These are phyloP conservation scores for Zizania latifolia DNA, from an alignment of 176 grass and related monocot species.

Conservation along the genomic window DNA sequence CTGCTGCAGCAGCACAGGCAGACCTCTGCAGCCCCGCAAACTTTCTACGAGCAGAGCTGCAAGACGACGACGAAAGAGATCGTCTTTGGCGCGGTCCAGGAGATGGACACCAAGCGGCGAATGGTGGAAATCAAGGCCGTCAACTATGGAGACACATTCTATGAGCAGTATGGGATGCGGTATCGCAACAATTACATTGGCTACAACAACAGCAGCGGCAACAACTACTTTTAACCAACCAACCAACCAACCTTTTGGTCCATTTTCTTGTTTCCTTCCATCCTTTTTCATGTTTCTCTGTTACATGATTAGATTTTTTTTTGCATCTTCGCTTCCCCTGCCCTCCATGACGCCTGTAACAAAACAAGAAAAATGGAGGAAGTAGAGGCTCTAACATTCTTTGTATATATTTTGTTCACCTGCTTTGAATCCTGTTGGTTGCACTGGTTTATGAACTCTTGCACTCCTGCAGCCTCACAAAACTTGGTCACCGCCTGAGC, in stretches of 20 bases:
- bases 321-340: neutral
- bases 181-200: constrained; percentile 79
- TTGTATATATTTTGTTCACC: neutral
- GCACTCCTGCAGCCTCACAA: too few species aligned
- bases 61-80: constrained; percentile 90
- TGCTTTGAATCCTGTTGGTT: neutral
- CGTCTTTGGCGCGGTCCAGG: constrained; percentile 92
- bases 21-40: constrained; percentile 65
- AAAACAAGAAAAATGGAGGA: constrained; percentile 7
- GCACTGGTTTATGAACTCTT: too few species aligned
- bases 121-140: constrained; percentile 86
- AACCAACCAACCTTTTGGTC: neutral
- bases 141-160: constrained; percentile 82
- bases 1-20: constrained; percentile 91
- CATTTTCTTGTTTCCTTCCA: too few species aligned
- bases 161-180: constrained; percentile 77
- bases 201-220: constrained; percentile 49
- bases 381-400: constrained; percentile 14
- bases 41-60: constrained; percentile 80
- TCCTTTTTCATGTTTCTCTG: constrained; percentile 16
- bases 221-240: constrained; percentile 36
- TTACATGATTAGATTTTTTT: constrained; percentile 29
- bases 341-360: constrained; percentile 3
- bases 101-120: constrained; percentile 59
- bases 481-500: too few species aligned